A percentile compares a stretch with the other conserved stretches of the same genome.
These are phyloP conservation scores for Ramalina peruviana DNA, from an alignment of 495 filamentous ascomycete genomes.

Conservation along the genomic window DNA sequence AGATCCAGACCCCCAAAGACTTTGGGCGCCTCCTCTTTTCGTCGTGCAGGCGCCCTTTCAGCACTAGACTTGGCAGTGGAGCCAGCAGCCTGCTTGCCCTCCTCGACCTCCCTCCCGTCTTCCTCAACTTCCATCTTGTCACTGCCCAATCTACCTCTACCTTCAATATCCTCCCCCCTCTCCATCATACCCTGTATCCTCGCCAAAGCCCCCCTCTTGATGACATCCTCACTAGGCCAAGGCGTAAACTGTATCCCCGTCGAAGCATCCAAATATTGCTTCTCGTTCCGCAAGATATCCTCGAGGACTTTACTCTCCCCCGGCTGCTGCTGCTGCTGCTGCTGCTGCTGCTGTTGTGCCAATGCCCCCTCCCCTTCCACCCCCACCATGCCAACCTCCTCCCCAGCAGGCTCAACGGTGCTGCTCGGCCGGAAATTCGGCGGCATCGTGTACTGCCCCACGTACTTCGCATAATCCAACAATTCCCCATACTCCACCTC, in stretches of 20 bases:
- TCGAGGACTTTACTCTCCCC: constrained; percentile 13
- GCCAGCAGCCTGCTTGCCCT: constrained; percentile 23
- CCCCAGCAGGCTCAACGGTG: constrained; percentile 4
- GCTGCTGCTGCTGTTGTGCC: constrained; percentile 4
- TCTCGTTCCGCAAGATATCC: constrained; percentile 20
- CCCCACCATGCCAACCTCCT: constrained; percentile 7
- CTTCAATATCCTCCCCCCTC: constrained; percentile 39
- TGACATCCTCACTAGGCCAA: constrained; percentile 52
- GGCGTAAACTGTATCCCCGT: constrained; percentile 41
- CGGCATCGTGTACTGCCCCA: constrained; percentile 58
- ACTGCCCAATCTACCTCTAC: constrained; percentile 38
- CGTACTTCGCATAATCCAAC: constrained; percentile 56
- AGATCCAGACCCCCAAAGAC: constrained; percentile 18
- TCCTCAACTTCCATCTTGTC: constrained; percentile 19
- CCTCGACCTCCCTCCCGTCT: constrained; percentile 6
- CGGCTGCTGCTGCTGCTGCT: constrained; percentile 12
- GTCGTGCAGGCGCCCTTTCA: constrained; percentile 21
- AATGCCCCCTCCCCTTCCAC: constrained; percentile 4
- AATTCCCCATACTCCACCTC: constrained; percentile 50
- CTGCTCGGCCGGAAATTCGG: constrained; percentile 31
- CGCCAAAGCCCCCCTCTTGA: constrained; percentile 48
- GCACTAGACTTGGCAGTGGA: constrained; percentile 16
- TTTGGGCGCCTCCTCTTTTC: neutral
- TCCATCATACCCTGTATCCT: constrained; percentile 42
- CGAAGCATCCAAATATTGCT: constrained; percentile 36